Base-by-base conservation (phyloP, 2,329 filamentous ascomycete genomes). In the Sporothrix dimorphospora region DNA sequence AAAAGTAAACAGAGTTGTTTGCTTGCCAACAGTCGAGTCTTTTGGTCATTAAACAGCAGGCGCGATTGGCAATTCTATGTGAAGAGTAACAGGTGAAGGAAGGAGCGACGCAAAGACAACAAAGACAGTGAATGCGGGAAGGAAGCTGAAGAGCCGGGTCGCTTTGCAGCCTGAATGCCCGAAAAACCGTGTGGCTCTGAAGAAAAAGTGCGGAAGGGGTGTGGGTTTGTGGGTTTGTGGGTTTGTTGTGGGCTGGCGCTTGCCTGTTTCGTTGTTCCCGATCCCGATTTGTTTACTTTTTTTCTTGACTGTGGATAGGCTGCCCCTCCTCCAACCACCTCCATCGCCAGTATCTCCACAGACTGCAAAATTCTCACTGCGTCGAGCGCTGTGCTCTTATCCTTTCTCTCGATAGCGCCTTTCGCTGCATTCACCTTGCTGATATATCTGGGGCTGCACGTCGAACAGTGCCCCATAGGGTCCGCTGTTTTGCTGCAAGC, bases 261-360 rank as follows among this genome's bases (percentile, higher is more conserved):
- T 67, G 40, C 63, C 63, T 49, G 40, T 49, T 51, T 49, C 7
- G 57, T 42, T 63, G 57, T 53, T 53, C 21, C 34, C 38, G 30
- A 42, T 30, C 51, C 49, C 51, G 49, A 42, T 69, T 69, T 69
- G 49, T 69, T 69, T 45, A 57, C 38, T 57, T 57, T 69, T 69
- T 68, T 51, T 30, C 21, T 45, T 4, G 19, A 2, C 14, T 66
- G 38, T 21, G 63, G 63, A 34, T 49, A 49, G 45, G 59, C 59
- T 27, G 21, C n/a, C 34, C 21, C 38, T 63, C 59, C 38, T 45
- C 45, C 67, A 69, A 59, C 67, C 67, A 69, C 67, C 67, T 57
- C n/a, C 6, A 42, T 19, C 49, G 19, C 11, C 30, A n/a, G 21
- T 57, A 30, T 45, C 67, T 45, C 45, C 34, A 69, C 34, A 69